Conservation (phyloP, 2,329 filamentous ascomycete genomes). For the Colletotrichum liriopes region DNA sequence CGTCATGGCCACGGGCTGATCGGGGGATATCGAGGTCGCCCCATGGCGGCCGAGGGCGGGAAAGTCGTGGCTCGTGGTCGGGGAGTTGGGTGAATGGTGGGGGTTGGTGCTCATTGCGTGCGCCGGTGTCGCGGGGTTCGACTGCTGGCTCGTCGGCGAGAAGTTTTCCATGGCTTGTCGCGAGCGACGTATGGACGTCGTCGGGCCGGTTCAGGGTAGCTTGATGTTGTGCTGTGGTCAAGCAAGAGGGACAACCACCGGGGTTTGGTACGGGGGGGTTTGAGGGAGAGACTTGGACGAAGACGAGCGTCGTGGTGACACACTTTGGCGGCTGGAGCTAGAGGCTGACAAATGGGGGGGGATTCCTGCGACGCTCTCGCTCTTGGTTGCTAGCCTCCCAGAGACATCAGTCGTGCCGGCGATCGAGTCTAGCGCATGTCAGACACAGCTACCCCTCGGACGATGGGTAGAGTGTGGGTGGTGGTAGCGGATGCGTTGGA, state of each 20-base stretch:
- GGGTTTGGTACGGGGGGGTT: slow-evolving; percentile 10
- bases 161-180: slow-evolving; percentile 20
- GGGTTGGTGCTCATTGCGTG: slow-evolving; percentile 21
- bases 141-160: slow-evolving; percentile 35
- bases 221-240: background rate
- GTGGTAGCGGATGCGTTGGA: background rate
- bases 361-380: slow-evolving; percentile 21
- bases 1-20: slow-evolving; percentile 42
- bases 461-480: background rate
- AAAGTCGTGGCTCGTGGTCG: slow-evolving; percentile 33
- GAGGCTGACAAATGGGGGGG: slow-evolving; percentile 35
- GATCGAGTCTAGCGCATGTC: slow-evolving; percentile 8
- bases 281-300: slow-evolving; percentile 17
- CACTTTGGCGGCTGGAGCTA: background rate
- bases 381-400: slow-evolving; percentile 20
- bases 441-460: background rate
- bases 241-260: slow-evolving; percentile 12
- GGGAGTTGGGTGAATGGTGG: slow-evolving; percentile 39
- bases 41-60: slow-evolving; percentile 36
- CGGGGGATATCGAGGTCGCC: slow-evolving; percentile 40
- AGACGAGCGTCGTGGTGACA: slow-evolving; percentile 18
- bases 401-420: slow-evolving; percentile 25
- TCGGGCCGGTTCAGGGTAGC: background rate
- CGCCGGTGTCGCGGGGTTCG: slow-evolving; percentile 34
- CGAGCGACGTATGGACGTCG: background rate